Evolutionary conservation across 345 rosid genomes (phyloP).

Genomic region (Populus simonii): DNA sequence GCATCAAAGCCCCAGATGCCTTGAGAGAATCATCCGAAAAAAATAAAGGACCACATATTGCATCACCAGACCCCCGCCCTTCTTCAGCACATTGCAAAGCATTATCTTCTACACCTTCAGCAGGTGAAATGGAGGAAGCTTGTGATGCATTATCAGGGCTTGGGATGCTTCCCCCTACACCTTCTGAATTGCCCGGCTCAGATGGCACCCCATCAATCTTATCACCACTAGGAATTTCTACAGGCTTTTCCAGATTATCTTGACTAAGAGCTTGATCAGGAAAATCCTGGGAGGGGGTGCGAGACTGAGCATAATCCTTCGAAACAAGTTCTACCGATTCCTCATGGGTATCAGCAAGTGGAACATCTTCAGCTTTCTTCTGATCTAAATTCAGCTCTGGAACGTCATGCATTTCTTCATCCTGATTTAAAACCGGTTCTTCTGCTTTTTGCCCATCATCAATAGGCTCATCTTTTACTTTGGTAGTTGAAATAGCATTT

Average conservation of each 20-base stretch:
- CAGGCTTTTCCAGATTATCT: slow-evolving; percentile 24
- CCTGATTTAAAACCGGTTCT: slow-evolving; percentile 16
- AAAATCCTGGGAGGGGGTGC: slow-evolving; percentile 6
- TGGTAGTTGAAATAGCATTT: slow-evolving; percentile 31
- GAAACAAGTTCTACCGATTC: slow-evolving; percentile 13
- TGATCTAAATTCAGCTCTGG: slow-evolving; percentile 12
- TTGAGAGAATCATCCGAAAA: slow-evolving; percentile 38
- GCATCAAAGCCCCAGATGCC: slow-evolving; percentile 42
- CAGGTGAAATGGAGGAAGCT: not conserved
- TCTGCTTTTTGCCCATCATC: slow-evolving; percentile 10
- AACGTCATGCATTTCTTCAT: slow-evolving; percentile 26
- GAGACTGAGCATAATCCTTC: slow-evolving; percentile 10
- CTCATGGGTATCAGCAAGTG: not conserved
- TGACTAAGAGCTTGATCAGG: slow-evolving; percentile 10
- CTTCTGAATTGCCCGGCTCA: slow-evolving; percentile 18
- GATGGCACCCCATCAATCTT: slow-evolving; percentile 29
- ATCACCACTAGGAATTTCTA: slow-evolving; percentile 8
- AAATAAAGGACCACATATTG: slow-evolving; percentile 34
- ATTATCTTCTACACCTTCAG: slow-evolving; percentile 18
- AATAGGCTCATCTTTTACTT: slow-evolving; percentile 24
- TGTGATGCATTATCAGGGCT: slow-evolving; percentile 10
- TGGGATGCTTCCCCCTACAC: slow-evolving; percentile 2
- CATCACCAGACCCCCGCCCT: slow-evolving; percentile 26
- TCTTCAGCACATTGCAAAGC: slow-evolving; percentile 16
- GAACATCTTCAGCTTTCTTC: slow-evolving; percentile 22